These are phyloP conservation scores for Elymus sibiricus DNA, from an alignment of 176 grass and related monocot genomes.

Conservation along the genomic window DNA sequence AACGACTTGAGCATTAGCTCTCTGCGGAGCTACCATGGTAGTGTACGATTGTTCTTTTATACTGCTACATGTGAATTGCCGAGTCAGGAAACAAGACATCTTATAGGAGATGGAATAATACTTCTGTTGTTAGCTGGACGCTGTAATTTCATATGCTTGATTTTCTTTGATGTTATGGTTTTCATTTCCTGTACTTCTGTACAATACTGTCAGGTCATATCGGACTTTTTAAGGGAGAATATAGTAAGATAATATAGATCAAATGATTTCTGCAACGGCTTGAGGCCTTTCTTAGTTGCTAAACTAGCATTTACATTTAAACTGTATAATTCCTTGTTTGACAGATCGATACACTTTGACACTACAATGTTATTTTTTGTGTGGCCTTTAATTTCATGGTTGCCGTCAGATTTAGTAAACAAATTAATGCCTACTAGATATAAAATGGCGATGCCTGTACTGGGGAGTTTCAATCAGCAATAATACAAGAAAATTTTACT, in stretches of 20 bases:
- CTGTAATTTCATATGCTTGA: background rate
- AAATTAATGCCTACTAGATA: background rate
- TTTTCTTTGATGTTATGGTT: background rate
- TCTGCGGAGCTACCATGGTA: background rate
- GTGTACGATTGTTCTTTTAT: background rate
- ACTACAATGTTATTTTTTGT: background rate
- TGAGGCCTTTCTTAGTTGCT: background rate
- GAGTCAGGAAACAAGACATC: background rate
- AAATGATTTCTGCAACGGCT: background rate
- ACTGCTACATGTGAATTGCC: background rate
- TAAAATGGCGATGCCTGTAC: background rate
- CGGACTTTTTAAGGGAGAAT: background rate
- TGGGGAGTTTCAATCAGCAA: too few species aligned
- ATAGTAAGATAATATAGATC: background rate
- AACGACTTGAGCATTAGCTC: background rate
- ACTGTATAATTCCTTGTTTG: background rate
- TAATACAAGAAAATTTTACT: too few species aligned
- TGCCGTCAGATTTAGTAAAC: background rate
- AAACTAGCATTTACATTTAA: background rate
- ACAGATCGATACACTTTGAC: background rate
- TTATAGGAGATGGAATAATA: background rate
- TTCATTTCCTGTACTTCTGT: background rate
- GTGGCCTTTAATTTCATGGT: background rate
- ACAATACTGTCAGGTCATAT: background rate
- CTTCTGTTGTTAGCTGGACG: background rate